Evolutionary conservation across 495 filamentous ascomycete species (phyloP), one percentile per base, ranked within the genome.

Genomic region (Acidiella bohemica): DNA sequence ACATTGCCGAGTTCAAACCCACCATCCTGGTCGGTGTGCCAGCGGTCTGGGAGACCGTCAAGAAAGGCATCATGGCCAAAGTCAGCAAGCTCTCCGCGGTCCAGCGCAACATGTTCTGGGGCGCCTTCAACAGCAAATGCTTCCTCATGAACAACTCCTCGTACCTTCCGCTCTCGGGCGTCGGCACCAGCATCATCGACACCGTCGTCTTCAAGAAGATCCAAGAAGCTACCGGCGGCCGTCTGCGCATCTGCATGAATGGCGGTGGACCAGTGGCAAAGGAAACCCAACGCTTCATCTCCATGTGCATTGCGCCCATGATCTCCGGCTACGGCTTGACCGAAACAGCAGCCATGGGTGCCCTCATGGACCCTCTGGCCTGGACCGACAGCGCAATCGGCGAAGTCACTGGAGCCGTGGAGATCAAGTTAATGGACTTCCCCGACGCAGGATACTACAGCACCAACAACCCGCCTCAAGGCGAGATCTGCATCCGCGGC

Each of bases 41-140:
- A 6, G 86, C 88, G 23, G 90, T 97, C 9, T 97, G 87, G 82
- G 90, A 97, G 63, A 78, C 84, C 0, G 84, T 97, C 50, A 96
- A 95, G 77, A 97, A 97, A 62, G 90, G 90, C 50, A 88, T 97
- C 47, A 67, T 93, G 47, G 68, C 71, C 55, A 90, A 93, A 63
- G 75, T 96, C 43, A 76, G 80, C 61, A 74, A 78, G 48, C 74
- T 76, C 36, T 80, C 74, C 56, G 64, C 74, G 19, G 35, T 96
- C 13, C 72, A 79, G 9, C 80, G 73, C 59, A 82, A 80, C 39
- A 62, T 97, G 54, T 97, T 97, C 69, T 97, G 90, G 90, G 79
- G 77, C 31, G 86, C 84, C 9, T 67, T 95, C 60, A 71, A 76
- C 32, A 74, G 81, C 42, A 97, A 97, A 68, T 68, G 68, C 56